Percentiles rank a stretch among this genome's conserved stretches.
phyloP scores from a whole-genome alignment of 2,329 filamentous ascomycete genomes.

The Aspergillus sp. region DNA sequence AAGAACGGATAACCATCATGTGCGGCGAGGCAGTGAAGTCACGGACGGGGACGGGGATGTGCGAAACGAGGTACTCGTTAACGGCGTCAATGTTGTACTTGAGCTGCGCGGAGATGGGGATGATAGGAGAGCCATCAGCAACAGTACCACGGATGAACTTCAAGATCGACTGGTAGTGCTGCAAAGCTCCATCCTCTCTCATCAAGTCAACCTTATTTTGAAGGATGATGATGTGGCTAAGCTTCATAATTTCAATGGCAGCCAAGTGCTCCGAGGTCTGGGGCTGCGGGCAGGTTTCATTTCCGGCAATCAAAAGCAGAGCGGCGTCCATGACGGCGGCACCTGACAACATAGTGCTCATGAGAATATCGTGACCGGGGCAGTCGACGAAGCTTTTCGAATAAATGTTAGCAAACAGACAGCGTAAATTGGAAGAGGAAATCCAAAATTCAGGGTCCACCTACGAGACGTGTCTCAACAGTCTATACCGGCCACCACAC shows the following conservation, averaged over 20 bases:
- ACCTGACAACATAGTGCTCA: constrained; percentile 99
- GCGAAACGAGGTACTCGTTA: constrained; percentile 92
- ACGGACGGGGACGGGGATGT: constrained; percentile 84
- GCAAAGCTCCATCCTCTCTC: constrained; percentile 87
- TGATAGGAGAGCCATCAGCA: constrained; percentile 89
- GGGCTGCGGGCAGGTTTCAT: constrained; percentile 96
- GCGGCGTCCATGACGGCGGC: constrained; percentile 99
- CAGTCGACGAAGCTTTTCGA: constrained; percentile 82
- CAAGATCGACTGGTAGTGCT: constrained; percentile 94
- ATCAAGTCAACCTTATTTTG: constrained; percentile 99
- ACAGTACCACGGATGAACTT: constrained; percentile 99
- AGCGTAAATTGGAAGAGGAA: neutral
- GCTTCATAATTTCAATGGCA: constrained; percentile 99
- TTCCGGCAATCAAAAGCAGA: constrained; percentile 91
- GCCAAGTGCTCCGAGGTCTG: constrained; percentile 98
- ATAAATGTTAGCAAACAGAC: constrained; percentile 6
- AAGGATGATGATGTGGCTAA: constrained; percentile 98
- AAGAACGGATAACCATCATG: constrained; percentile 99
- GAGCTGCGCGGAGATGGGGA: constrained; percentile 94
- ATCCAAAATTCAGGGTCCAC: constrained; percentile 30
- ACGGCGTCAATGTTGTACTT: constrained; percentile 99
- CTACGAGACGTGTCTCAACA: constrained; percentile 89
- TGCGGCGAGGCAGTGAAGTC: constrained; percentile 90
- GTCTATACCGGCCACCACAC: constrained; percentile 78
- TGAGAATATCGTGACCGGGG: constrained; percentile 99